These are phyloP conservation scores for Phytopythium ostracodes DNA, from an alignment of 352 stramenopile genomes.

Conservation along the genomic window DNA sequence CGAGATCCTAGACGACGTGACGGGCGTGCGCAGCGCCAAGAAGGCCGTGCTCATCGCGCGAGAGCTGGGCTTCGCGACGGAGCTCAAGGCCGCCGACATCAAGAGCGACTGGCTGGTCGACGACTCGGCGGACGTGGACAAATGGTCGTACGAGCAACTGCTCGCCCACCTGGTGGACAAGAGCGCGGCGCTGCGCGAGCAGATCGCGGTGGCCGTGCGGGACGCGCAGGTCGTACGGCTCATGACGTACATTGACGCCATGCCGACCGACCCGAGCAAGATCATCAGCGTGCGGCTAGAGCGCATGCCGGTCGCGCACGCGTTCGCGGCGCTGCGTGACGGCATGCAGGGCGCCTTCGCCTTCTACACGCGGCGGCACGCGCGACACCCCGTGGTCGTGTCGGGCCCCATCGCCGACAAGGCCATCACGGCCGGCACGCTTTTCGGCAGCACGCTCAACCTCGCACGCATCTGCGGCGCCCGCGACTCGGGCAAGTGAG, in stretches of 20 bases:
- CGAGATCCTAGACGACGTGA: conserved; percentile 92
- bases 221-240: conserved; percentile 43
- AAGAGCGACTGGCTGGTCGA: conserved; percentile 36
- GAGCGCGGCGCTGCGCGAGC: conserved; percentile 32
- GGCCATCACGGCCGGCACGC: conserved; percentile 68
- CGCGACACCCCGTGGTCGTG: conserved; percentile 69
- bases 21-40: conserved; percentile 84
- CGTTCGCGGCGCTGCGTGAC: conserved; percentile 54
- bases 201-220: conserved; percentile 22
- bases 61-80: conserved; percentile 86
- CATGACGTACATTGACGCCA: conserved; percentile 50
- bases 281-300: conserved; percentile 35
- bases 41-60: conserved; percentile 92
- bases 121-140: conserved; percentile 20
- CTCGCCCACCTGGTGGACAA: conserved; percentile 46
- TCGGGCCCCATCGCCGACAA: conserved; percentile 73
- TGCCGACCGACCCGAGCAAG: conserved; percentile 1
- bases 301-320: conserved; percentile 31
- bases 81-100: conserved; percentile 70
- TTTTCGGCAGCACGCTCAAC: conserved; percentile 75
- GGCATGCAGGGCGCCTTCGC: conserved; percentile 68
- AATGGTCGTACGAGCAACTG: conserved; percentile 53
- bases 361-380: conserved; percentile 76
- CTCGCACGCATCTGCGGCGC: conserved; percentile 71
- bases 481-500: conserved; percentile 15